phyloP scores from a whole-genome alignment of 2,329 filamentous ascomycete genomes.

The Pseudocercospora crystallina region DNA sequence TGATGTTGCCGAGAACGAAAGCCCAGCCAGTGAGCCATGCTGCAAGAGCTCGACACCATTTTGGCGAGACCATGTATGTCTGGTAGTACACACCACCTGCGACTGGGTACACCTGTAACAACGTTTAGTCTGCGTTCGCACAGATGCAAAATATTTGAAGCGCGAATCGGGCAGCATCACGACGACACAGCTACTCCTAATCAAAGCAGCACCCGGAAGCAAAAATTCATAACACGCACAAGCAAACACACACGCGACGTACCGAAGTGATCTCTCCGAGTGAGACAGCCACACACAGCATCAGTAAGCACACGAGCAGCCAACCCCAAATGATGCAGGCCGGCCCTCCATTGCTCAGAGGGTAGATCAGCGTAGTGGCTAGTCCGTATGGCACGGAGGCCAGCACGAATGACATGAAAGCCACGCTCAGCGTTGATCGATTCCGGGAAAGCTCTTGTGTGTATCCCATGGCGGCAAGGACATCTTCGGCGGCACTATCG shows the following conservation, averaged over 20 bases:
- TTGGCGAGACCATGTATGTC: slow-evolving; percentile 69
- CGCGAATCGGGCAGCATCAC: neutral
- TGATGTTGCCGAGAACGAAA: slow-evolving; percentile 77
- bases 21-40: slow-evolving; percentile 75
- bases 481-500: slow-evolving; percentile 55
- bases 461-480: slow-evolving; percentile 66
- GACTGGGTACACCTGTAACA: slow-evolving; percentile 47
- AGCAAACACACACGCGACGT: slow-evolving; percentile 10
- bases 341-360: slow-evolving; percentile 65
- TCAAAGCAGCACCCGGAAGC: neutral
- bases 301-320: slow-evolving; percentile 66
- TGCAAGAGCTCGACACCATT: slow-evolving; percentile 60
- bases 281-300: slow-evolving; percentile 68
- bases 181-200: neutral
- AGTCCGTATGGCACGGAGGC: slow-evolving; percentile 74
- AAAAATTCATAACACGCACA: neutral
- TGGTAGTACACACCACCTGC: slow-evolving; percentile 74
- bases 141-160: neutral
- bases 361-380: slow-evolving; percentile 68
- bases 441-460: slow-evolving; percentile 64
- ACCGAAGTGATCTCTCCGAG: slow-evolving; percentile 71
- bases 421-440: slow-evolving; percentile 67
- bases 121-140: slow-evolving; percentile 12
- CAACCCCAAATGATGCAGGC: slow-evolving; percentile 73
- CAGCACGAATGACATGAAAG: slow-evolving; percentile 75